phyloP scores from a whole-genome alignment of 108 stramenopile genomes.

The Stephanodiscus minutulus region DNA sequence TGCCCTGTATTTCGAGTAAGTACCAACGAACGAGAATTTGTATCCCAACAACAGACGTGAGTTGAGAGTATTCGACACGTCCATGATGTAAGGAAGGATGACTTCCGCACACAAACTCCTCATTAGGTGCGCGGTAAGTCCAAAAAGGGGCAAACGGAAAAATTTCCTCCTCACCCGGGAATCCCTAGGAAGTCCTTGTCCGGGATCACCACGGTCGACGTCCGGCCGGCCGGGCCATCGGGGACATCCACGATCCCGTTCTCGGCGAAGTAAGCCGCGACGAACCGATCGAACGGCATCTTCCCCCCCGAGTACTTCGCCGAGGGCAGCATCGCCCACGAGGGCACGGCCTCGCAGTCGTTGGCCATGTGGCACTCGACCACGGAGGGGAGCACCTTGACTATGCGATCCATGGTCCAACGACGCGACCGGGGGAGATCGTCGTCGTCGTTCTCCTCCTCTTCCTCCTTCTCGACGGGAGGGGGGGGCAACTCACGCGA shows the following conservation, averaged over 20 bases:
- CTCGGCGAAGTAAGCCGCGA: slow-evolving; percentile 4
- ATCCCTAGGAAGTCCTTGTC: slow-evolving; percentile 15
- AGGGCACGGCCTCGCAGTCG: background rate
- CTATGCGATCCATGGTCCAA: slow-evolving; percentile 13
- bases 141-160: background rate
- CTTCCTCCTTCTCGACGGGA: background rate
- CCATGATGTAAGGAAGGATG: background rate
- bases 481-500: background rate
- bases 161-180: slow-evolving; percentile 4
- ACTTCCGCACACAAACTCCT: background rate
- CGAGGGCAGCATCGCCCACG: background rate
- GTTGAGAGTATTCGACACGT: background rate
- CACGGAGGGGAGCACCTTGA: slow-evolving; percentile 6
- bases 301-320: background rate
- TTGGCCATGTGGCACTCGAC: slow-evolving; percentile 6
- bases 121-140: background rate
- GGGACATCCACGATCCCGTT: slow-evolving; percentile 15
- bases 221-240: background rate
- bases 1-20: background rate
- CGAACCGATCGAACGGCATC: slow-evolving; percentile 7
- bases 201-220: slow-evolving; percentile 2
- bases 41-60: background rate
- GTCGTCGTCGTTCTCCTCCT: background rate
- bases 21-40: background rate
- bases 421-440: background rate